Conservation (phyloP, 108 stramenopile species). For the Nannochloropsis salina region DNA sequence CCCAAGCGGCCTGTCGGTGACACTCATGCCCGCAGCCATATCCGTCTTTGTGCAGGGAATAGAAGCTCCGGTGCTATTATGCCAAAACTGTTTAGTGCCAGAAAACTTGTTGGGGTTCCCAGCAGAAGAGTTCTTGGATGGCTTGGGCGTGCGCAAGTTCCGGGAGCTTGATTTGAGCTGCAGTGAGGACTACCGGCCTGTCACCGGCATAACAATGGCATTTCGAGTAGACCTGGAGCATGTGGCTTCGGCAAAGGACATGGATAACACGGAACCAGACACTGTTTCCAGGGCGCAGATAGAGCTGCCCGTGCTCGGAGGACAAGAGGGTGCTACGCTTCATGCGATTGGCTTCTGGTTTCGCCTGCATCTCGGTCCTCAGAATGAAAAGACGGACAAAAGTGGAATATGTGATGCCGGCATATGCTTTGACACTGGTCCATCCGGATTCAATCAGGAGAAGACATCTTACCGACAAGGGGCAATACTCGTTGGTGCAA, state of each 20-base stretch:
- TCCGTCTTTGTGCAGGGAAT: conserved; percentile 43
- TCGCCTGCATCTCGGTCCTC: conserved; percentile 16
- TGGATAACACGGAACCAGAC: conserved; percentile 28
- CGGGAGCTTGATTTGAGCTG: conserved; percentile 37
- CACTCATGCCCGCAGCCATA: background rate
- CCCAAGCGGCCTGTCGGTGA: too few species aligned
- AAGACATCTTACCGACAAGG: conserved; percentile 2
- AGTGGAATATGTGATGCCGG: background rate
- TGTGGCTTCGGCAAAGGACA: conserved; percentile 31
- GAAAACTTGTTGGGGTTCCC: conserved; percentile 39
- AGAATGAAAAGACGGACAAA: background rate
- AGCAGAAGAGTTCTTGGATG: conserved; percentile 39
- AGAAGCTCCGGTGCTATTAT: conserved; percentile 31
- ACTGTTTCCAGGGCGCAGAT: conserved; percentile 26
- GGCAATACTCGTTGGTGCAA: background rate
- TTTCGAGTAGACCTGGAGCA: conserved; percentile 21
- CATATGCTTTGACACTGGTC: background rate
- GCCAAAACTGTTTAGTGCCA: conserved; percentile 37
- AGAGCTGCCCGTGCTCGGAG: conserved; percentile 24
- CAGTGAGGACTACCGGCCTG: background rate
- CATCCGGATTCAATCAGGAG: background rate
- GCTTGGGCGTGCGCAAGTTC: conserved; percentile 44
- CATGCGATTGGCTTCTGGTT: conserved; percentile 51
- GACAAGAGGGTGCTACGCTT: conserved; percentile 33
- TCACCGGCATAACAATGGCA: background rate